phyloP scores from a whole-genome alignment of 139 green algal genomes.

The Micromonas pusilla region DNA sequence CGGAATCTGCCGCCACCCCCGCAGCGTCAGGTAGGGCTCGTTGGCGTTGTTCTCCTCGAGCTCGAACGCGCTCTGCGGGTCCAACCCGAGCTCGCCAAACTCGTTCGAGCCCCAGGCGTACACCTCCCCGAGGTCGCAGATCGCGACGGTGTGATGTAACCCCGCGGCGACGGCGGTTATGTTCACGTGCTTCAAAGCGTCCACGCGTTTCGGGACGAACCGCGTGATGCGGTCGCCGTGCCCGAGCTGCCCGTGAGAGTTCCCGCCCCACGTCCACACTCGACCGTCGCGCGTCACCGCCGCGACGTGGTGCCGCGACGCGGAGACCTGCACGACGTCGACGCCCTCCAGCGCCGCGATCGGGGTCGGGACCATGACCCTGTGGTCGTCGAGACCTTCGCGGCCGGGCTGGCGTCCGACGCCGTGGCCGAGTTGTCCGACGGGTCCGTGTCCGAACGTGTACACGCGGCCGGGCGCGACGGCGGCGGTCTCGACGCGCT shows the following conservation, averaged over 20 bases:
- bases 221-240: slow-evolving; percentile 18
- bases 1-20: no score
- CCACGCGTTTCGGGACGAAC: neutral
- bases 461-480: slow-evolving; percentile 28
- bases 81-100: slow-evolving; percentile 12
- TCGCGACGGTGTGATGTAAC: slow-evolving; percentile 45
- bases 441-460: slow-evolving; percentile 25
- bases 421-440: slow-evolving; percentile 30
- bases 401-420: neutral
- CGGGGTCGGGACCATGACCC: neutral
- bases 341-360: neutral
- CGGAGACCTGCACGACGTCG: slow-evolving; percentile 28
- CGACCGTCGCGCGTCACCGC: slow-evolving; percentile 42
- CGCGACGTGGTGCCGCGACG: slow-evolving; percentile 43
- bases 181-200: neutral
- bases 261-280: slow-evolving; percentile 58
- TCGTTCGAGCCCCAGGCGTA: slow-evolving; percentile 37
- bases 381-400: neutral
- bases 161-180: slow-evolving; percentile 37
- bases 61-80: neutral
- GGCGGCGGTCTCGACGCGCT: neutral
- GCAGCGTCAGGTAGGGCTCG: neutral
- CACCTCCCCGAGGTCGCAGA: slow-evolving; percentile 36
- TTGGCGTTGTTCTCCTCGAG: neutral
- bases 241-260: slow-evolving; percentile 49